Percentiles rank a stretch among this genome's conserved stretches.
phyloP scores from a whole-genome alignment of 1,284 basidiomycete species.

The Meripilus lineatus region DNA sequence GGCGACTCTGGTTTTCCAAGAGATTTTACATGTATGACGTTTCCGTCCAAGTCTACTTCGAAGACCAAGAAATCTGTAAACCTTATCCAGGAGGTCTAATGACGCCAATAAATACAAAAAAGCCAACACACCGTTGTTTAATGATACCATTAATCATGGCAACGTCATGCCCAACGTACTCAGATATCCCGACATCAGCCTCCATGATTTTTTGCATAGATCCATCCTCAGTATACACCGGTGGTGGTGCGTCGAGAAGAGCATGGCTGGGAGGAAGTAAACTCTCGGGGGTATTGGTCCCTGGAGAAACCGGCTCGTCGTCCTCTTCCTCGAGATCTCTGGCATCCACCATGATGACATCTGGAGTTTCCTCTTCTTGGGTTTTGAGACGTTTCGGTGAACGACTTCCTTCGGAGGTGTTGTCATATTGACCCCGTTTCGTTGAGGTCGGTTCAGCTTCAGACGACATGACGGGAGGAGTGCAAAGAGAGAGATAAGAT shows the following conservation, averaged over 20 bases:
- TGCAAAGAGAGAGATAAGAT: too few relatives aligned
- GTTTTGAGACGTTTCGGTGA: too few relatives aligned
- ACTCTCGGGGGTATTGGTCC: conserved; percentile 28
- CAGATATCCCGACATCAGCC: conserved; percentile 86
- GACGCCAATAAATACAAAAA: conserved; percentile 1
- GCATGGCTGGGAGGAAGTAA: conserved; percentile 71
- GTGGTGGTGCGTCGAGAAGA: conserved; percentile 52
- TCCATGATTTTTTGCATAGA: conserved; percentile 63
- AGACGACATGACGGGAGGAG: too few relatives aligned
- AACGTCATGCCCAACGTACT: conserved; percentile 74
- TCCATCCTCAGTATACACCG: conserved; percentile 42
- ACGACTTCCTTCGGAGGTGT: too few relatives aligned
- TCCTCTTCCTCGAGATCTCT: too few relatives aligned
- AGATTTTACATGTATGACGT: conserved; percentile 75
- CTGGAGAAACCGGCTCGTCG: too few relatives aligned
- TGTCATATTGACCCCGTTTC: too few relatives aligned
- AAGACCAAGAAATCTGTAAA: conserved; percentile 94
- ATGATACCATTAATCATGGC: conserved; percentile 85
- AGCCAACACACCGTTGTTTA: conserved; percentile 74
- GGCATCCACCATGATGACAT: too few relatives aligned
- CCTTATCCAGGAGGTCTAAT: conserved; percentile 37
- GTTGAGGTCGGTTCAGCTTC: too few relatives aligned
- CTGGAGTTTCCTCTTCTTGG: too few relatives aligned
- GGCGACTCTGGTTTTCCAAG: conserved; percentile 64
- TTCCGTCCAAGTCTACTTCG: conserved; percentile 78